Conservation (phyloP, 768 basidiomycete species). For the Xanthoconium stramineum region DNA sequence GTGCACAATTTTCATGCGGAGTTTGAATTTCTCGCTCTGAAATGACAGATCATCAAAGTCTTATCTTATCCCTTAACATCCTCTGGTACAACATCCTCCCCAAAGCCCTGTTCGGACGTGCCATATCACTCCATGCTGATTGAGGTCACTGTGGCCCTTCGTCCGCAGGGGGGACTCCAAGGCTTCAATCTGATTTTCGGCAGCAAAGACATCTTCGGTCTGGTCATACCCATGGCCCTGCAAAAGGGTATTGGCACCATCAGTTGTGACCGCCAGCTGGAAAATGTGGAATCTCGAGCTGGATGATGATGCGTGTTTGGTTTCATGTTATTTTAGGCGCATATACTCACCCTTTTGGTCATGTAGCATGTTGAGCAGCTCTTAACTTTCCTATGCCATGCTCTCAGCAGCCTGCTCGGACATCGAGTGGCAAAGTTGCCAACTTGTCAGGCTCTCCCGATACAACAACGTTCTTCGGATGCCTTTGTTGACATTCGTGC, state of each 20-base stretch:
- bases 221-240: conserved; percentile 37
- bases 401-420: conserved; percentile 41
- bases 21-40: too few relatives aligned
- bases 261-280: conserved; percentile 59
- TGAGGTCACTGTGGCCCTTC: conserved; percentile 20
- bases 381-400: conserved; percentile 70
- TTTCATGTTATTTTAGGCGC: conserved; percentile 16
- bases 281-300: conserved; percentile 58
- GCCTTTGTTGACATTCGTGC: too few relatives aligned
- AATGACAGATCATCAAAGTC: too few relatives aligned
- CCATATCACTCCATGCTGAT: too few relatives aligned
- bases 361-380: conserved; percentile 76
- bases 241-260: conserved; percentile 65
- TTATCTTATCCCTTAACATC: too few relatives aligned
- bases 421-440: conserved; percentile 40
- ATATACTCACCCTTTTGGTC: conserved; percentile 29
- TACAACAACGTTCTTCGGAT: too few relatives aligned
- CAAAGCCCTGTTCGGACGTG: too few relatives aligned
- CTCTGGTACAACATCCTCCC: too few relatives aligned
- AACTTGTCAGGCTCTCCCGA: conserved; percentile 54
- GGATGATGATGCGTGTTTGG: conserved; percentile 41
- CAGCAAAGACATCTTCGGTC: conserved; percentile 68
- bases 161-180: conserved; percentile 27
- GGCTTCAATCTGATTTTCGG: conserved; percentile 22
- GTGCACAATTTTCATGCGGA: too few relatives aligned